phyloP scores from a whole-genome alignment of 2,329 filamentous ascomycete genomes.

The Chaetoscypha palmicola region DNA sequence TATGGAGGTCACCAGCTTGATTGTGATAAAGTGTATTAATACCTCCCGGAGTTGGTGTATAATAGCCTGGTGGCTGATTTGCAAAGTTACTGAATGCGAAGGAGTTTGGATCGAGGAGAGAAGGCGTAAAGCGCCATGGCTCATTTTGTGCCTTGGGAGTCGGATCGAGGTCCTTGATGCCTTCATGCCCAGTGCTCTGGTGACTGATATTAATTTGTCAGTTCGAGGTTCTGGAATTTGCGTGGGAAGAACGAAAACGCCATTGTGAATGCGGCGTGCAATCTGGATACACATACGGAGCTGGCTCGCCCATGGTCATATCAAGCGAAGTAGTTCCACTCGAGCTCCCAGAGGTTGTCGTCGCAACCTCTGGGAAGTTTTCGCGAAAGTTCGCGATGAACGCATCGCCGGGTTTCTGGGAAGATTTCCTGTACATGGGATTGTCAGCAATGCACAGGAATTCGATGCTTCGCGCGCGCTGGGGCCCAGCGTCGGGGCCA shows the following conservation, averaged over 20 bases:
- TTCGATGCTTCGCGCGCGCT: neutral
- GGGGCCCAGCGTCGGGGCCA: neutral
- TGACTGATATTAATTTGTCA: too few species aligned
- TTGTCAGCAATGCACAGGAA: neutral
- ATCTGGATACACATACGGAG: too few species aligned
- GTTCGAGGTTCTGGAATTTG: too few species aligned
- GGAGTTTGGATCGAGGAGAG: slow-evolving; percentile 77
- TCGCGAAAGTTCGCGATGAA: slow-evolving; percentile 79
- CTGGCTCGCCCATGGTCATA: slow-evolving; percentile 20
- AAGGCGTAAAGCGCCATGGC: slow-evolving; percentile 81
- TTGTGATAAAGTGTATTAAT: slow-evolving; percentile 74
- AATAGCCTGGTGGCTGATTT: slow-evolving; percentile 75
- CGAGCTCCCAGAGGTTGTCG: slow-evolving; percentile 34
- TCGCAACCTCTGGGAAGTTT: slow-evolving; percentile 68
- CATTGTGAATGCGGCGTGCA: too few species aligned
- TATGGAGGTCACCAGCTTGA: slow-evolving; percentile 81
- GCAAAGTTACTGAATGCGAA: slow-evolving; percentile 74
- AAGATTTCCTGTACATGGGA: slow-evolving; percentile 45
- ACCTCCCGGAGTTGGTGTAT: slow-evolving; percentile 78
- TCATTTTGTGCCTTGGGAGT: slow-evolving; percentile 76
- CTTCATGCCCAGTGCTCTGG: slow-evolving; percentile 28
- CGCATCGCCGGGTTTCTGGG: slow-evolving; percentile 80
- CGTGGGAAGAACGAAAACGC: too few species aligned
- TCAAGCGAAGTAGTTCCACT: slow-evolving; percentile 2
- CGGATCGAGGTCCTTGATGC: slow-evolving; percentile 69